Evolutionary conservation across 169 alveolate genomes (phyloP).

Genomic region (Eimeria zaria): DNA sequence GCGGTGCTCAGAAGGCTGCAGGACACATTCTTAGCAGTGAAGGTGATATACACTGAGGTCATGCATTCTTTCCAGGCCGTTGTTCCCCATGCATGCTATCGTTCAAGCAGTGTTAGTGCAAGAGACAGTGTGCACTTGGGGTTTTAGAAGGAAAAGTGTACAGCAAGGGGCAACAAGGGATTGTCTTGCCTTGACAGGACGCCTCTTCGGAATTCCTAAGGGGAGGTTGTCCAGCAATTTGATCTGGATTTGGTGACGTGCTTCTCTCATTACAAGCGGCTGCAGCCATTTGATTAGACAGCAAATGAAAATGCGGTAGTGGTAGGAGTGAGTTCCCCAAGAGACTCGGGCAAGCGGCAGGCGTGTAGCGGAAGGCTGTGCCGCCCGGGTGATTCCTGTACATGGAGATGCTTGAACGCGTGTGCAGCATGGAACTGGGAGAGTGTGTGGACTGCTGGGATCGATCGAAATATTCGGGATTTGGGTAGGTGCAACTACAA

Average conservation of each 20-base stretch:
- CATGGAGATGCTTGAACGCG: not conserved
- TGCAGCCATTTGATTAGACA: not conserved
- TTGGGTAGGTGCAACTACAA: no score
- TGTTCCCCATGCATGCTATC: not conserved
- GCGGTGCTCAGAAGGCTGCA: not conserved
- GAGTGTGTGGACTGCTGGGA: not conserved
- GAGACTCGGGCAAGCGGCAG: not conserved
- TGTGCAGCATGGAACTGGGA: not conserved
- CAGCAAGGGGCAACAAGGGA: not conserved
- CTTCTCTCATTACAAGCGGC: not conserved
- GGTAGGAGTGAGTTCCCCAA: not conserved
- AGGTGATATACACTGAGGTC: not conserved
- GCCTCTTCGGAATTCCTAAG: not conserved
- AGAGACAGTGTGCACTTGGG: not conserved
- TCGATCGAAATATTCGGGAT: no score
- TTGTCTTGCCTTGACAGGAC: not conserved
- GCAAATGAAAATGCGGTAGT: not conserved
- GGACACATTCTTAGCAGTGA: not conserved
- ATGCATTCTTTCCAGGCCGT: not conserved
- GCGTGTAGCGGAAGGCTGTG: not conserved
- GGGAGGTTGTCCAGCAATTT: not conserved
- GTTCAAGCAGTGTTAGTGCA: not conserved
- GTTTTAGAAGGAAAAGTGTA: not conserved
- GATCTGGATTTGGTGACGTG: not conserved
- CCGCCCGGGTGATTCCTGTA: not conserved